Percentiles rank a stretch among this genome's conserved stretches.
These are phyloP conservation scores for Aspergillus clavatus DNA, from an alignment of 2,329 filamentous ascomycete species.

Conservation along the genomic window DNA sequence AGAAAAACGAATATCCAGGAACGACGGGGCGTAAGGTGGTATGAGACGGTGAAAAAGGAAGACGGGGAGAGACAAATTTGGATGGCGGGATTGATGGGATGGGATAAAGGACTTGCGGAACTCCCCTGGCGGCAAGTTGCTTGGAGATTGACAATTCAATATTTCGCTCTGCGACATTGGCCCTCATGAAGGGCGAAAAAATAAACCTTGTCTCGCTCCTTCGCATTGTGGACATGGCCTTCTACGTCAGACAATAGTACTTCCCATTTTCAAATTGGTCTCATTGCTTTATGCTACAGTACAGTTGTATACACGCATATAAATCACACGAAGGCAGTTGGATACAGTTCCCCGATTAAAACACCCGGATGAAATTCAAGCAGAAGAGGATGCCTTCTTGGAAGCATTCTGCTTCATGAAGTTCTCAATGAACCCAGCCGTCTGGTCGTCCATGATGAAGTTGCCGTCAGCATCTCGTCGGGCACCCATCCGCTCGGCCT, in stretches of 20 bases:
- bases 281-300: constrained; percentile 25
- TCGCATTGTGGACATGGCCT: neutral
- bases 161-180: neutral
- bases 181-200: neutral
- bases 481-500: constrained; percentile 31
- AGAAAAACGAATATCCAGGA: constrained; percentile 10
- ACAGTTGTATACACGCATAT: constrained; percentile 20
- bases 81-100: constrained; percentile 6
- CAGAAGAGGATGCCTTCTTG: constrained; percentile 11
- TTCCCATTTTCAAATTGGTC: constrained; percentile 7
- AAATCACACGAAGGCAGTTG: neutral
- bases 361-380: constrained; percentile 4
- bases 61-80: constrained; percentile 1
- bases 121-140: constrained; percentile 16
- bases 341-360: constrained; percentile 1
- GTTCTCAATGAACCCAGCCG: constrained; percentile 33
- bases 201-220: neutral
- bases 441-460: constrained; percentile 29
- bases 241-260: neutral
- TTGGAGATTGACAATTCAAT: neutral
- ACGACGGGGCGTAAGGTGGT: neutral
- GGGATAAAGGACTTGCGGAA: constrained; percentile 16
- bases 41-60: neutral
- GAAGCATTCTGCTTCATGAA: constrained; percentile 28
- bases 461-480: constrained; percentile 37